These are phyloP conservation scores for Rhizopogon vinicolor DNA, from an alignment of 768 basidiomycete species.

Conservation along the genomic window DNA sequence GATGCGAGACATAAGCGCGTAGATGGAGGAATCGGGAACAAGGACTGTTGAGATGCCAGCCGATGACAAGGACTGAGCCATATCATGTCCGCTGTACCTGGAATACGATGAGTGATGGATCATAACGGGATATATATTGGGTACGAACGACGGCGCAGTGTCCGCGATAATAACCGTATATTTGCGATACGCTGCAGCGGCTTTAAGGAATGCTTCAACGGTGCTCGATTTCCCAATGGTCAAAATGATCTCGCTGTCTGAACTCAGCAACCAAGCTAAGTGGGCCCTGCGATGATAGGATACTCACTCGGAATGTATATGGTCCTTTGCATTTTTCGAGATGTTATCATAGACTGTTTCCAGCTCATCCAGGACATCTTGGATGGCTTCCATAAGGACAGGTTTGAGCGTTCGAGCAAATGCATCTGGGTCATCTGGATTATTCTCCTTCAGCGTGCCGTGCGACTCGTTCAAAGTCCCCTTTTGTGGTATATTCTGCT, in stretches of 20 bases:
- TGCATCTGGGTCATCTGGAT: constrained; percentile 73
- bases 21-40: constrained; percentile 94
- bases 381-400: constrained; percentile 93
- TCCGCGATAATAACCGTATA: constrained; percentile 97
- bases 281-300: background rate
- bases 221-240: constrained; percentile 94
- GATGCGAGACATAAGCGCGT: constrained; percentile 92
- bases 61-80: constrained; percentile 77
- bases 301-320: constrained; percentile 96
- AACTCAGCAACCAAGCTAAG: background rate
- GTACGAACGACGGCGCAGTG: constrained; percentile 83
- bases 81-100: constrained; percentile 81
- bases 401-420: constrained; percentile 82
- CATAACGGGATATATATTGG: background rate
- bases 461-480: constrained; percentile 41
- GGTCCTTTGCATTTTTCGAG: constrained; percentile 90
- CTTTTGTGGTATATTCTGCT: constrained; percentile 37
- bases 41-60: constrained; percentile 90
- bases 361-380: constrained; percentile 93
- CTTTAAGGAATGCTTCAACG: constrained; percentile 89
- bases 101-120: background rate
- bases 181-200: constrained; percentile 85
- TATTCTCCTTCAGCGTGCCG: constrained; percentile 60
- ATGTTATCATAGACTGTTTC: constrained; percentile 95
- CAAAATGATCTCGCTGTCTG: constrained; percentile 82